Evolutionary conservation across 345 rosid genomes (phyloP).

Genomic region (Raphanus sativus): DNA sequence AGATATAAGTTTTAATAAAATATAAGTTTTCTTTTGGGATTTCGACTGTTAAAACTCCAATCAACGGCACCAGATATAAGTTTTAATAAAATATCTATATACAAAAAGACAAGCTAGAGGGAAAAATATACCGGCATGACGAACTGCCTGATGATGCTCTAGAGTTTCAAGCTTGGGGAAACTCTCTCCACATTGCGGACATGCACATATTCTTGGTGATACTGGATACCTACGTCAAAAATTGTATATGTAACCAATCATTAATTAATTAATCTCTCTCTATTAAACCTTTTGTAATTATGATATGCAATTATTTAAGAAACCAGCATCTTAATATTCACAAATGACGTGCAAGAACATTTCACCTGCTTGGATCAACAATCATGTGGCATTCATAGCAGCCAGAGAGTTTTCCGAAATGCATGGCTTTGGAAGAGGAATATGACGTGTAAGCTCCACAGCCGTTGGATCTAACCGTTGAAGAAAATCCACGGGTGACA

Average conservation of each 20-base stretch:
- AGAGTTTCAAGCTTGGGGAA: conserved; percentile 73
- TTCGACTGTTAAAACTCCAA: background rate
- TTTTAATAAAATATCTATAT: background rate
- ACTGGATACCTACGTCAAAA: conserved; percentile 54
- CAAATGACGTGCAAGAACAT: background rate
- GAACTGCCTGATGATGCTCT: conserved; percentile 81
- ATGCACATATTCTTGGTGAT: conserved; percentile 53
- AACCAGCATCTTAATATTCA: background rate
- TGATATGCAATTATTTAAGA: background rate
- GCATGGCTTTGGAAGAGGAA: conserved; percentile 39
- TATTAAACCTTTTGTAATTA: background rate
- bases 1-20: too few species aligned
- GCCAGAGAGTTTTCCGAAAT: conserved; percentile 38
- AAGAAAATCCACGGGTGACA: conserved; percentile 31
- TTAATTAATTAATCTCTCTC: background rate
- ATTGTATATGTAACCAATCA: background rate
- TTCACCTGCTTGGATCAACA: conserved; percentile 38
- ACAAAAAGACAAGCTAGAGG: background rate
- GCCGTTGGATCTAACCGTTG: conserved; percentile 34
- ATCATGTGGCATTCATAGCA: conserved; percentile 44
- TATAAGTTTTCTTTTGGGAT: too few species aligned
- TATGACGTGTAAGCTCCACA: conserved; percentile 39
- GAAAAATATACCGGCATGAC: conserved; percentile 65
- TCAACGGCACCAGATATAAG: background rate
- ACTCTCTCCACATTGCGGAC: conserved; percentile 76